A percentile compares a stretch with the other conserved stretches of the same genome.
Evolutionary conservation across 306 rosid genomes (phyloP).

Genomic region (Herpetospermum pedunculosum): DNA sequence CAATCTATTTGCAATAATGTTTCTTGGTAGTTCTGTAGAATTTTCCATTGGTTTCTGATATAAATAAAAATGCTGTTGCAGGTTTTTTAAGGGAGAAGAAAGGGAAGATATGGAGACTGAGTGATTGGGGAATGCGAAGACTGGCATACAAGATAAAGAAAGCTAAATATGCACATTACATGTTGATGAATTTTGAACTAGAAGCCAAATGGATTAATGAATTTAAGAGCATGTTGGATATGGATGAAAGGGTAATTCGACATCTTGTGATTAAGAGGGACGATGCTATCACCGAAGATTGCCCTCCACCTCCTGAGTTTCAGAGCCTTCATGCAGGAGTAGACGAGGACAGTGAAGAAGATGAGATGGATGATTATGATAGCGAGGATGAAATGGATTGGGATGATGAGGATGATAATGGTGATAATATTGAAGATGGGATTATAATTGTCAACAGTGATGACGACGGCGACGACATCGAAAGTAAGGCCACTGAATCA

Average conservation of each 20-base stretch:
- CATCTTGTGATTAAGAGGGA: constrained; percentile 81
- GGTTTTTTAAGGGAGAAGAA: constrained; percentile 81
- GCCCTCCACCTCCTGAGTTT: constrained; percentile 84
- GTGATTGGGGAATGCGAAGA: constrained; percentile 89
- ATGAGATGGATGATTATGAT: constrained; percentile 18
- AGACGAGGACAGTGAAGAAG: constrained; percentile 38
- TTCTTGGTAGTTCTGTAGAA: not conserved
- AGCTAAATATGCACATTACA: constrained; percentile 59
- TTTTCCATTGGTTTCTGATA: constrained; percentile 10
- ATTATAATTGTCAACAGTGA: constrained; percentile 18
- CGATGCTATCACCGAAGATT: constrained; percentile 71
- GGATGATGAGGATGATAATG: constrained; percentile 18
- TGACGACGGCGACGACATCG: constrained; percentile 11
- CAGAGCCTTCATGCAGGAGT: constrained; percentile 26
- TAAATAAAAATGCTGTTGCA: constrained; percentile 23
- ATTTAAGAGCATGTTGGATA: constrained; percentile 71
- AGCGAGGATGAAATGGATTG: constrained; percentile 23
- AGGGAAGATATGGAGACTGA: constrained; percentile 74
- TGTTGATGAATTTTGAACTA: constrained; percentile 83
- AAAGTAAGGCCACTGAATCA: constrained; percentile 12
- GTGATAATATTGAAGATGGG: constrained; percentile 20
- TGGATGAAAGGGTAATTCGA: constrained; percentile 79
- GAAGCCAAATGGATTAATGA: constrained; percentile 76
- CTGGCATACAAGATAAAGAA: constrained; percentile 78
- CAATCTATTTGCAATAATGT: not conserved